Conservation (phyloP, 208 protist genomes). For the Leishmania martiniquensis region DNA sequence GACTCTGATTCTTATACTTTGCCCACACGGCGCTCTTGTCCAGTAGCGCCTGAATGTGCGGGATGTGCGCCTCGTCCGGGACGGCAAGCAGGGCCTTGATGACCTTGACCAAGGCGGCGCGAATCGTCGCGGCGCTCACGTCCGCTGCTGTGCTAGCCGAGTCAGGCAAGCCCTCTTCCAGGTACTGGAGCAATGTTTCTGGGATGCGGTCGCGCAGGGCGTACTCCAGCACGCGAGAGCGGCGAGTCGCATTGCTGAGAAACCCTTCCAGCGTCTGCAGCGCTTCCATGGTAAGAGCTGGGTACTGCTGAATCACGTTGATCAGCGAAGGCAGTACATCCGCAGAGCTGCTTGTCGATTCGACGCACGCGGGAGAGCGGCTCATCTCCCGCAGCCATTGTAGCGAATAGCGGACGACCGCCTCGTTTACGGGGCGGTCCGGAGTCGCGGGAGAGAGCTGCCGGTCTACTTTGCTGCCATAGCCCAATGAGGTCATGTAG, state of each 20-base stretch:
- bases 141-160: constrained; percentile 32
- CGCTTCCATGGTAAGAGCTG: constrained; percentile 32
- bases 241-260: constrained; percentile 43
- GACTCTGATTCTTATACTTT: constrained; percentile 91
- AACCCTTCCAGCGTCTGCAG: constrained; percentile 67
- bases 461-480: constrained; percentile 62
- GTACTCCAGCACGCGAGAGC: constrained; percentile 33
- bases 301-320: constrained; percentile 33
- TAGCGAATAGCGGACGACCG: constrained; percentile 31
- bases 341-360: constrained; percentile 44
- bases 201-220: constrained; percentile 51
- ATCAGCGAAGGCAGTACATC: constrained; percentile 56
- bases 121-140: constrained; percentile 58
- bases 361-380: constrained; percentile 58
- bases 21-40: constrained; percentile 66
- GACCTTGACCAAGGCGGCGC: constrained; percentile 84
- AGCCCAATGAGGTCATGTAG: constrained; percentile 70
- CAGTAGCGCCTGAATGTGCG: constrained; percentile 52
- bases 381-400: constrained; percentile 66
- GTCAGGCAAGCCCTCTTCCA: constrained; percentile 62
- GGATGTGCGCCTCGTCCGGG: constrained; percentile 45
- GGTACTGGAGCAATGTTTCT: constrained; percentile 53
- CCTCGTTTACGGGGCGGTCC: not conserved
- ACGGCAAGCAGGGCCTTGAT: constrained; percentile 77
- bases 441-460: constrained; percentile 20